Percentiles rank a stretch among this genome's conserved stretches.
Conservation (phyloP, 495 filamentous ascomycete species). For the Aspergillus cristatus region DNA sequence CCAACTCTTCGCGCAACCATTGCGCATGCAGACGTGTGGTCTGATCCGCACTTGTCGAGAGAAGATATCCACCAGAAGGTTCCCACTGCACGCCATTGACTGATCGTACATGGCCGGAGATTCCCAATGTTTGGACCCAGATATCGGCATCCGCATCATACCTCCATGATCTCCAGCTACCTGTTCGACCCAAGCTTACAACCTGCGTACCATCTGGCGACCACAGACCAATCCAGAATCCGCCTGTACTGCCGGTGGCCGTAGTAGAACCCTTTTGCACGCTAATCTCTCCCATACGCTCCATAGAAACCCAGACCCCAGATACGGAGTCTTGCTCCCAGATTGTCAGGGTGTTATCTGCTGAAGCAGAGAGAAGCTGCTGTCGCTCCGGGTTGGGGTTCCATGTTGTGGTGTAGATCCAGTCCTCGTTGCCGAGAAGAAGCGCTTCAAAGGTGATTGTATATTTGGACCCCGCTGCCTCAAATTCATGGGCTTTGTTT, state of each 20-base stretch:
- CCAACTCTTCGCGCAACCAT: slow-evolving; percentile 51
- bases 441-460: slow-evolving; percentile 91
- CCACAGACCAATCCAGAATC: slow-evolving; percentile 95
- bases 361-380: slow-evolving; percentile 82
- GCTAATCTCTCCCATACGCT: slow-evolving; percentile 86
- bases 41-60: slow-evolving; percentile 86
- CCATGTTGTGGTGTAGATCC: slow-evolving; percentile 89
- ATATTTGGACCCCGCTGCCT: slow-evolving; percentile 49
- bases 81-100: slow-evolving; percentile 80
- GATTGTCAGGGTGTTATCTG: slow-evolving; percentile 87
- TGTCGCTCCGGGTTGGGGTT: slow-evolving; percentile 43
- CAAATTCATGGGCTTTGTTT: slow-evolving; percentile 76
- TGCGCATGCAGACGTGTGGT: slow-evolving; percentile 87
- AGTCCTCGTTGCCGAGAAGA: slow-evolving; percentile 93
- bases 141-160: slow-evolving; percentile 43
- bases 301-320: slow-evolving; percentile 79
- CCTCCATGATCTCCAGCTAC: slow-evolving; percentile 84
- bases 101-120: slow-evolving; percentile 75
- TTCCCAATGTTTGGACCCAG: slow-evolving; percentile 69
- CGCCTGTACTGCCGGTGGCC: slow-evolving; percentile 88
- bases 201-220: slow-evolving; percentile 66
- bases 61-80: slow-evolving; percentile 68
- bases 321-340: slow-evolving; percentile 79
- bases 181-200: slow-evolving; percentile 77
- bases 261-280: slow-evolving; percentile 89